Base-by-base conservation (phyloP, 495 filamentous ascomycete species). In the Penicillium atrosanguineum region DNA sequence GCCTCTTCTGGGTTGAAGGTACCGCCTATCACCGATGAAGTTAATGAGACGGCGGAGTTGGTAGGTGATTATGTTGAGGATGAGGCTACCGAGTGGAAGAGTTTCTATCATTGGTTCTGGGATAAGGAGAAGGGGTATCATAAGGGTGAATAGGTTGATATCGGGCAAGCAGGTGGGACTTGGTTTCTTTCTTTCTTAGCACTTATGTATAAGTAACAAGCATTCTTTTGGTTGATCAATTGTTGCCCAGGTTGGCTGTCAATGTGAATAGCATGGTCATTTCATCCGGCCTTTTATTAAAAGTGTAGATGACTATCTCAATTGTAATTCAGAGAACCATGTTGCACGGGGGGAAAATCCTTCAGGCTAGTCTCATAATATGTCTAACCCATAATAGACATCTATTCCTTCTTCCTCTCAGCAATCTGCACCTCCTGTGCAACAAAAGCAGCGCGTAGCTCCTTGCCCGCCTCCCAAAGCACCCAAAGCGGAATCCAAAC, bases 401-500 rank as follows among this genome's bases (percentile, higher is more conserved):
- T 26, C 55, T 29, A 61, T 56, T 54, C 51, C 12, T 7, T 37
- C 50, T 63, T 63, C 16, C 44, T 52, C 45, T 55, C 50, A 26
- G 47, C 14, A 4, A n/a, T 34, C 0, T 44, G 45, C 20, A 47
- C 46, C 47, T 66, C 63, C 34, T 52, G 50, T 4, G 23, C 29
- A 21, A 72, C 62, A 71, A 88, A 88, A 8, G 83, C 84, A 48
- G 72, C 63, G 21, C 69, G 71, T 16, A 89, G 76, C 60, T 88
- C 85, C 44, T 73, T 67, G 20, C 81, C 82, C 1, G 83, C 80
- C 61, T 88, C 82, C 54, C 76, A 87, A 60, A 95, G 70, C 21
- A 91, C 79, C 79, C 89, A 96, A 11, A 85, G 42, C 1, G 92
- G 92, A 51, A 91, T 73, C 57, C 82, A 79, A 23, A 97, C 91